Evolutionary conservation across 2,329 filamentous ascomycete species (phyloP), one percentile per base, ranked within the genome.

Genomic region (Paramyrothecium sp.): DNA sequence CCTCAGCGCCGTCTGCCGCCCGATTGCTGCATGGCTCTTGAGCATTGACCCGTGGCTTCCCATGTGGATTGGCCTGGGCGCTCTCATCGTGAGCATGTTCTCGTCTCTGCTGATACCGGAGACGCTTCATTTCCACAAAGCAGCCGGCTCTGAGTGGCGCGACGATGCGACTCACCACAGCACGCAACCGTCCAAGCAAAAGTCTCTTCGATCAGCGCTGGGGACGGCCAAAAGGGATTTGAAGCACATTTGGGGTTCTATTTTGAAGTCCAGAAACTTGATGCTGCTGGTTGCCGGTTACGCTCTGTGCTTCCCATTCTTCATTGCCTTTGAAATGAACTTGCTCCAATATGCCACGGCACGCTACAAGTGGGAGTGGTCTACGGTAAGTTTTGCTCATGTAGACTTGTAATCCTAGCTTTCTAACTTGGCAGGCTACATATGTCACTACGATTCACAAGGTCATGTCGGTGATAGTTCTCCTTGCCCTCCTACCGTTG

Each of bases 281-380:
- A 64, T 75, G 50, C 56, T 75, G 12, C 69, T 81, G 4, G 70
- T 78, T 20, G 5, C 73, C 2, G 71, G 75, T 0, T 68, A 65
- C 20, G 65, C 65, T 0, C 26, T 65, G 17, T 67, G 57, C 20
- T 60, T 58, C 11, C 66, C 71, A 1, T 59, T 76, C n/a, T 64
- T 65, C 1, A 66, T 76, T 16, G 67, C 69, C 11, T 54, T 74
- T 3, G 47, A 69, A 0, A 67, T 71, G 22, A 73, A 73, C 20
- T 58, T 83, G 5, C 62, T 85, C 2, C 84, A 86, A 63, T 85
- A 85, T 61, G 73, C 80, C 54, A 79, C 78, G 1, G 79, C 77
- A 51, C 74, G 81, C 7, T 85, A 82, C 64, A 54, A 69, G 26
- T 79, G 81, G 74, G 75, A 73, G 8, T 80, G 79, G 76, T 75